These are phyloP conservation scores for Pseudognaphalium luteoalbum DNA, from an alignment of 129 eudicot genomes.

Conservation along the genomic window DNA sequence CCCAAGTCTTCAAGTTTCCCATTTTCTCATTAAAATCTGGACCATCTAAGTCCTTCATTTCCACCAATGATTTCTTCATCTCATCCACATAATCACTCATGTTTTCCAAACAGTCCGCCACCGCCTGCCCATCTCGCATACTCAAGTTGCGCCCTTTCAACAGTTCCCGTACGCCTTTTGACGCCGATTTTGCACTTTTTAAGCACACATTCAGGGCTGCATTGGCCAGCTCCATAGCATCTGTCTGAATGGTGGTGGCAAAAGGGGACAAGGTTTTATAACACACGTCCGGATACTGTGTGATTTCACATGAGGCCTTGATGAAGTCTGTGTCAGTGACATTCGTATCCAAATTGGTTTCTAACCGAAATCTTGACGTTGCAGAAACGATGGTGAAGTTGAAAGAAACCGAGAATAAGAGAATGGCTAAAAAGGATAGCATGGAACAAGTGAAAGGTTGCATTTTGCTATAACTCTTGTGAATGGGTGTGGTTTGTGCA, in stretches of 20 bases:
- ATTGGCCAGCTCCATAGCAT: slow-evolving; percentile 31
- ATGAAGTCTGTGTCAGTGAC: slow-evolving; percentile 23
- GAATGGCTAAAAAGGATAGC: slow-evolving; percentile 21
- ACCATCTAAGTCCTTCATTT: slow-evolving; percentile 42
- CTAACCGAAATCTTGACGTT: slow-evolving; percentile 12
- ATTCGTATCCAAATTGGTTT: background rate
- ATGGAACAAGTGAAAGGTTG: slow-evolving; percentile 34
- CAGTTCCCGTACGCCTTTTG: slow-evolving; percentile 25
- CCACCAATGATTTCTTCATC: slow-evolving; percentile 40
- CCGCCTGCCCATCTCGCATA: slow-evolving; percentile 34
- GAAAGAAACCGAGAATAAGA: slow-evolving; percentile 1
- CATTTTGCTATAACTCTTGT: slow-evolving; percentile 24
- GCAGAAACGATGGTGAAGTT: slow-evolving; percentile 12
- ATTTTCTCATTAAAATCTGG: slow-evolving; percentile 39
- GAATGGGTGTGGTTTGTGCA: slow-evolving; percentile 17
- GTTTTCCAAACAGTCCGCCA: slow-evolving; percentile 40
- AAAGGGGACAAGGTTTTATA: slow-evolving; percentile 37
- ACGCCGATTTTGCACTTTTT: slow-evolving; percentile 26
- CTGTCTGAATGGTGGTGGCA: slow-evolving; percentile 25
- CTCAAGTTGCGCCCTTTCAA: slow-evolving; percentile 36
- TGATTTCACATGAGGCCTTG: slow-evolving; percentile 34
- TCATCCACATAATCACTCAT: slow-evolving; percentile 43
- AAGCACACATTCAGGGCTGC: slow-evolving; percentile 32
- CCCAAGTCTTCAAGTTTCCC: slow-evolving; percentile 53
- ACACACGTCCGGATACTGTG: slow-evolving; percentile 37